phyloP scores from a whole-genome alignment of 192 early-diverging fungal genomes.

The Oehlia diaphana region DNA sequence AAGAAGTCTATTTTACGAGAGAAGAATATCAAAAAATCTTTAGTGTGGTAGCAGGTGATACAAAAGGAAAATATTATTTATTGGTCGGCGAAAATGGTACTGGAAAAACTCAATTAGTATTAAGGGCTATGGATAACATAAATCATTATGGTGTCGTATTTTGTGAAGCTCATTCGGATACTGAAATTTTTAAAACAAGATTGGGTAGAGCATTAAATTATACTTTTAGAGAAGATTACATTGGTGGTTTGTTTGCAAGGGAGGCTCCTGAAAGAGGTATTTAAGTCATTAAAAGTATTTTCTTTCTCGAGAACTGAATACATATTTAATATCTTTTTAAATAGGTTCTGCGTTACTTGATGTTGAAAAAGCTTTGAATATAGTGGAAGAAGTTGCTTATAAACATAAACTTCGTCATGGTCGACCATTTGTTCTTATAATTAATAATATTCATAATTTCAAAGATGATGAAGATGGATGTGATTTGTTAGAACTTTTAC shows the following conservation, averaged over 20 bases:
- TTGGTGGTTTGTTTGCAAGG: slow-evolving; percentile 26
- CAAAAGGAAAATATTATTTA: slow-evolving; percentile 19
- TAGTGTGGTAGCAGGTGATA: background rate
- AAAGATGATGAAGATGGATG: slow-evolving; percentile 28
- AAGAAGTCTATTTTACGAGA: background rate
- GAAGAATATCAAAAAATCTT: slow-evolving; percentile 5
- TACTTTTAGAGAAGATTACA: slow-evolving; percentile 31
- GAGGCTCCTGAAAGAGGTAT: slow-evolving; percentile 30
- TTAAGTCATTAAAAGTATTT: too few species aligned
- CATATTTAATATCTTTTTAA: too few species aligned
- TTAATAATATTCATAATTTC: slow-evolving; percentile 29
- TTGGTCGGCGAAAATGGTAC: slow-evolving; percentile 24
- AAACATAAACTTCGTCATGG: slow-evolving; percentile 1
- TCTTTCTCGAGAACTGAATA: too few species aligned
- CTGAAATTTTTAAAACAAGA: slow-evolving; percentile 28
- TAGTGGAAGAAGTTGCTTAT: slow-evolving; percentile 17
- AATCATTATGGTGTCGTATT: slow-evolving; percentile 24
- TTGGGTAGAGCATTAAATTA: slow-evolving; percentile 19
- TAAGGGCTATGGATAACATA: slow-evolving; percentile 24
- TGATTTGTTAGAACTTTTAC: slow-evolving; percentile 27
- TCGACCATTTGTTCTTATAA: slow-evolving; percentile 6
- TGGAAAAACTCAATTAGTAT: slow-evolving; percentile 29
- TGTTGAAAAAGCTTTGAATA: slow-evolving; percentile 30
- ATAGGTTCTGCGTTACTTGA: slow-evolving; percentile 25
- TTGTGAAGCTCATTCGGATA: slow-evolving; percentile 28